Evolutionary conservation across 75 land plant species (phyloP), one percentile per base, ranked within the genome.

Genomic region (Selaginella tamariscina): DNA sequence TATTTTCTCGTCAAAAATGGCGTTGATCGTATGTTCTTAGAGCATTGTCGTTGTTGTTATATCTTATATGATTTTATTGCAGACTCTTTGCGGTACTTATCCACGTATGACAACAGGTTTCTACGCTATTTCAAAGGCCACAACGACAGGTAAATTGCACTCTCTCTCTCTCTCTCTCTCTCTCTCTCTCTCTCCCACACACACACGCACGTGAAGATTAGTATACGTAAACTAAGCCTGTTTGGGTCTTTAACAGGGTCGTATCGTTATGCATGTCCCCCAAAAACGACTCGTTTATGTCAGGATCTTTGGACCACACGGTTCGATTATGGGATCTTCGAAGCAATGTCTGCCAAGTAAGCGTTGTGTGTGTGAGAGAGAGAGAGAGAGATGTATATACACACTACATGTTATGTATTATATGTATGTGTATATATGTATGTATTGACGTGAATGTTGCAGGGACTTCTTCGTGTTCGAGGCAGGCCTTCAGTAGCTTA

Each of bases 241-340:
- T 13, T 23, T 26, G 1, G 29, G 27, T 30, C 29, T 56, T 23
- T 9, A 77, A 67, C 72, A 94, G 98, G 69, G 82, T 94, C 70
- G 81, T 87, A 49, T 94, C 98, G 23, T 77, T 94, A 28, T 85
- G 98, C 70, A 94, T 94, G 98, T 84, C 85, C 54, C 79, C 91
- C 71, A 73, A 74, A 24, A 84, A 70, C 29, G 95, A 89, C 24
- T 83, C 69, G 39, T 86, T 83, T 62, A 79, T 89, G 33, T 89
- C 95, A 69, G 95, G 87, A 23, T 86, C 95, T 56, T 84, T 89
- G 64, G 98, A 94, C 60, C 96, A 87, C 75, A 94, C 77, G 72
- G 96, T 90, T 32, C 83, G 98, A 31, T 75, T 94, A 13, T 94
- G 98, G 98, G 98, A 94, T 79, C 84, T 94, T 68, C 88, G 98